These are phyloP conservation scores for Leucosporidium scottii DNA, from an alignment of 768 basidiomycete genomes.

Conservation along the genomic window DNA sequence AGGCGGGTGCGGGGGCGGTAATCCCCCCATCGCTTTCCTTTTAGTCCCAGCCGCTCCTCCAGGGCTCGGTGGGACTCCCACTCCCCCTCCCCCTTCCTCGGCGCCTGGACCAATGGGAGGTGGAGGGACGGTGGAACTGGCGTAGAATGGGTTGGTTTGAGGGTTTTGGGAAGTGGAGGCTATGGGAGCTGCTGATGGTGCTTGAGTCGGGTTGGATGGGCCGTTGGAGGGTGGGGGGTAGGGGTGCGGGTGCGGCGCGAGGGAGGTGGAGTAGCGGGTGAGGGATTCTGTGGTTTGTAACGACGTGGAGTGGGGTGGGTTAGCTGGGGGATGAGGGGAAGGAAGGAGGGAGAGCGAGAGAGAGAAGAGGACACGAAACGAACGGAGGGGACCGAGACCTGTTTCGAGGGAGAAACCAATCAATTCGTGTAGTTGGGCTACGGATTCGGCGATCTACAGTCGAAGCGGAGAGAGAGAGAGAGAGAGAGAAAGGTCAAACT, in stretches of 20 bases:
- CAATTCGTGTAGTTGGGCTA: conserved; percentile 32
- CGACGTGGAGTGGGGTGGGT: too few relatives aligned
- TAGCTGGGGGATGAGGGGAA: too few relatives aligned
- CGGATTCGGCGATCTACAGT: conserved; percentile 31
- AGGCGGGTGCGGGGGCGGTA: too few relatives aligned
- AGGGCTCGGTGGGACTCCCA: neutral
- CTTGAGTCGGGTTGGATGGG: neutral
- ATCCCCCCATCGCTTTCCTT: neutral
- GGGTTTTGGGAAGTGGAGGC: neutral
- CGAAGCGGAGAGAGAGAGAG: neutral
- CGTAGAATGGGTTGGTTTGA: neutral
- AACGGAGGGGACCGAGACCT: conserved; percentile 21
- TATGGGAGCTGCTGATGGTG: neutral
- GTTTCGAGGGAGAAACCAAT: conserved; percentile 28
- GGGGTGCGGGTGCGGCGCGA: neutral
- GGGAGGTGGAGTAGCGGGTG: conserved; percentile 11
- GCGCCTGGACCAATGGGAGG: neutral
- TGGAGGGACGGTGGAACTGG: neutral
- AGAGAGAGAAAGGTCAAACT: too few relatives aligned
- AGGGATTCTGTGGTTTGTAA: conserved; percentile 28
- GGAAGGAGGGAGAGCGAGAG: neutral
- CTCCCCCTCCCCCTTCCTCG: too few relatives aligned
- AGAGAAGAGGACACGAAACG: neutral
- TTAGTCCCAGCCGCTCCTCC: neutral
- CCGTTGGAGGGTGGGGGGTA: conserved; percentile 4